Evolutionary conservation across 2,329 filamentous ascomycete species (phyloP), one percentile per base, ranked within the genome.

Genomic region (Tricladium varicosporioides): DNA sequence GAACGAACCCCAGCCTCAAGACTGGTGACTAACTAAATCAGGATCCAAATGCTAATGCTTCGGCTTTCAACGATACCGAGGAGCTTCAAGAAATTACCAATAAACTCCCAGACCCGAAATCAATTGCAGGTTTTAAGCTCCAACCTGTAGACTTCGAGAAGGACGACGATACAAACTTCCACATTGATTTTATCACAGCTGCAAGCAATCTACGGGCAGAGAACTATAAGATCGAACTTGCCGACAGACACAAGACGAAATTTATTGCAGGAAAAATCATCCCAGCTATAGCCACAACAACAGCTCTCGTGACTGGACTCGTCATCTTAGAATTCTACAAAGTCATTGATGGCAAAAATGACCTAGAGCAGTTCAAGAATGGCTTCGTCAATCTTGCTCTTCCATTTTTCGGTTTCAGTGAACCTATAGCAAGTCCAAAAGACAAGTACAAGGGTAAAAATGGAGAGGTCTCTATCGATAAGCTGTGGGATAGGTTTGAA

Each of bases 201-300:
- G 92, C 92, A 63, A 97, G 92, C 78, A 99, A 99, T 73, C 80
- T 99, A 59, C 90, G 95, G 59, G 94, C 94, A 0, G 89, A 96
- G 74, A 99, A 99, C 78, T 99, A 99, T 83, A 96, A 94, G 74
- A 99, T 99, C 65, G 85, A 91, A 69, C 83, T 86, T 62, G 92
- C 94, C 0, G 93, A 99, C 71, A 84, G 91, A 60, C 94, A 97
- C 81, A 96, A 94, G 86, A 99, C 93, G 60, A 99, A 99, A 80
- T 97, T 99, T 75, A 99, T 99, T 71, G 95, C 94, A 32, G 94
- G 94, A 73, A 99, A 99, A 83, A 99, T 99, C 66, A 99, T 99
- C 64, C 94, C 94, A 18, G 94, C 94, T 47, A 99, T 99, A 73
- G 94, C 94, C 46, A 99, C 94, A 2, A 97, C 94, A 0, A 99